phyloP scores from a whole-genome alignment of 2,329 filamentous ascomycete genomes.

The Botryotinia globosa region DNA sequence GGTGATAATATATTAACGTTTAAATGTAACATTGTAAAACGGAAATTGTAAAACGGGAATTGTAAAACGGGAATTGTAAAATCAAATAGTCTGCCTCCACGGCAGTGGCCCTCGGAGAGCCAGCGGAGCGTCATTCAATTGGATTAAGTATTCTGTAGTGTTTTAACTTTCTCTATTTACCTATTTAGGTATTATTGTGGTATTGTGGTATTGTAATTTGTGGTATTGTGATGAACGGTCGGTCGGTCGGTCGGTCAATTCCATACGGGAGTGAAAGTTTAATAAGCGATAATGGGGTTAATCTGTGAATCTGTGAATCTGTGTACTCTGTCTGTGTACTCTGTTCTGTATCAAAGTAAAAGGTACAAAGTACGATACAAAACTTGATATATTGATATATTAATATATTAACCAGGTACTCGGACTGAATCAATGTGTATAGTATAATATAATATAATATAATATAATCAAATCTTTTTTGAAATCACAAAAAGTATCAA shows the following conservation, averaged over 20 bases:
- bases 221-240: neutral
- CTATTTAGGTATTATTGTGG: neutral
- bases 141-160: neutral
- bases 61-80: neutral
- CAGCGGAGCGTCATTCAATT: neutral
- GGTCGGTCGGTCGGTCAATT: neutral
- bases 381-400: neutral
- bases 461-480: neutral
- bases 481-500: neutral
- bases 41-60: neutral
- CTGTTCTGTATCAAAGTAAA: neutral
- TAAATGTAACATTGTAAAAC: neutral
- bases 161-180: neutral
- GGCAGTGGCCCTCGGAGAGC: neutral
- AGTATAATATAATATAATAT: no score
- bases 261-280: neutral
- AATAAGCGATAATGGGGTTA: neutral
- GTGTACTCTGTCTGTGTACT: no score
- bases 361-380: neutral
- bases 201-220: no score
- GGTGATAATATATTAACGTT: neutral
- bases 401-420: neutral
- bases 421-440: neutral
- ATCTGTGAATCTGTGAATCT: neutral
- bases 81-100: neutral